A percentile compares a stretch with the other conserved stretches of the same genome.
Conservation (phyloP, 1,284 basidiomycete species). For the Fomitopsis pinicola region DNA sequence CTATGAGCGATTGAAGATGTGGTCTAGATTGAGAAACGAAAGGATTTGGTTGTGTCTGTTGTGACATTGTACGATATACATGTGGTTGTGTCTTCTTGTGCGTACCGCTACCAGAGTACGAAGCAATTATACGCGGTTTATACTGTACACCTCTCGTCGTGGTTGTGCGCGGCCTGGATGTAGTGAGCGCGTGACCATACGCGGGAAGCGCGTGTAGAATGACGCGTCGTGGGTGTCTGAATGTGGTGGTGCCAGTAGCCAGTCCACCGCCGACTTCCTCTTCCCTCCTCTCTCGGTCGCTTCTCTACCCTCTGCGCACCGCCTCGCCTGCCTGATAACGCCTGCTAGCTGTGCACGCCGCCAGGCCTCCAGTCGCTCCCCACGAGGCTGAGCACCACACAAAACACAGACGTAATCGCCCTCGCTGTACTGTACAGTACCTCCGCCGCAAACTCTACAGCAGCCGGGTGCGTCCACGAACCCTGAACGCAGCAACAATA, state of each 20-base stretch:
- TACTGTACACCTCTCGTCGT: background rate
- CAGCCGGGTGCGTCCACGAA: background rate
- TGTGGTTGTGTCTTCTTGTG: constrained; percentile 1
- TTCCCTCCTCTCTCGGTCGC: background rate
- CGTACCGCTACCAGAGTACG: background rate
- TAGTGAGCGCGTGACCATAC: too few relatives aligned
- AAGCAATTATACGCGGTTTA: background rate
- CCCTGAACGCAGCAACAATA: background rate
- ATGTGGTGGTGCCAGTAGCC: too few relatives aligned
- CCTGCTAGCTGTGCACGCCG: background rate
- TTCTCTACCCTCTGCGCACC: background rate
- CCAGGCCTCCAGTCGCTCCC: background rate
- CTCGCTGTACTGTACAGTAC: background rate
- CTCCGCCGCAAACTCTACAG: background rate
- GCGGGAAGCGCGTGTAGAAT: too few relatives aligned
- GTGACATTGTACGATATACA: background rate
- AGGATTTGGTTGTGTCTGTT: background rate
- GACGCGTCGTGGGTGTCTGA: too few relatives aligned
- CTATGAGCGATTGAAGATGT: constrained; percentile 38
- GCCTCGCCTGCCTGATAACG: background rate
- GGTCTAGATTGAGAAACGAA: background rate
- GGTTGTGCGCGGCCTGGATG: too few relatives aligned
- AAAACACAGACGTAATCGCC: constrained; percentile 1
- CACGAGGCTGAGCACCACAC: background rate
- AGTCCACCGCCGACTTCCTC: too few relatives aligned